Evolutionary conservation across 1,139 yeast species (phyloP).

Genomic region (Pichia sp.): DNA sequence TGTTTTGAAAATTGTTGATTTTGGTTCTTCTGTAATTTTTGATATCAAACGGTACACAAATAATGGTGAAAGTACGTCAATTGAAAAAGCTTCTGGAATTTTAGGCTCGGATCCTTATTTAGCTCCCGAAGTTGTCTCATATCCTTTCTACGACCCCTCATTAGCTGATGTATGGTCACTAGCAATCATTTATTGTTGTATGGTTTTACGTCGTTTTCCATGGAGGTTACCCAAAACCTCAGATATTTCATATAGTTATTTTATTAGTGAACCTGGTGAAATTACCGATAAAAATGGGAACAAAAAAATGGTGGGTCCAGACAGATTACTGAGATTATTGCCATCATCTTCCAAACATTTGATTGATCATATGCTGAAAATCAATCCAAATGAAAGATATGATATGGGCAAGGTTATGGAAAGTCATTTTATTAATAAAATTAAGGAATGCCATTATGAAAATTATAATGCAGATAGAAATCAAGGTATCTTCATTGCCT

Average conservation of each 20-base stretch:
- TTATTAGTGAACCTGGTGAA: conserved; percentile 20
- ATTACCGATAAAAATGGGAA: conserved; percentile 22
- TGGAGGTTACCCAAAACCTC: conserved; percentile 63
- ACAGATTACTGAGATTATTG: conserved; percentile 74
- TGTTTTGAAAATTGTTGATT: conserved; percentile 63
- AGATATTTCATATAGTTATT: conserved; percentile 35
- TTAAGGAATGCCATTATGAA: conserved; percentile 35
- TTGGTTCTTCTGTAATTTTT: conserved; percentile 69
- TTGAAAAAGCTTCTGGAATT: conserved; percentile 48
- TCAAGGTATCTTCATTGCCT: conserved; percentile 16
- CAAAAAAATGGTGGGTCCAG: conserved; percentile 57
- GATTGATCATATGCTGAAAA: conserved; percentile 62
- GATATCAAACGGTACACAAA: conserved; percentile 7
- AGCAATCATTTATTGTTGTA: conserved; percentile 71
- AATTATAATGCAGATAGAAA: conserved; percentile 11
- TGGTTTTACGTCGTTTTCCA: conserved; percentile 66
- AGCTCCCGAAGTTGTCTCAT: conserved; percentile 62
- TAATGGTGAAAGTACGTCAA: background rate
- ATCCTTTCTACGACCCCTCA: conserved; percentile 56
- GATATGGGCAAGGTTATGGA: conserved; percentile 56
- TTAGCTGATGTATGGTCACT: conserved; percentile 74
- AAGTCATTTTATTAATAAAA: conserved; percentile 68
- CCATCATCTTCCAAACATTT: conserved; percentile 84
- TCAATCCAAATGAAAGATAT: conserved; percentile 66
- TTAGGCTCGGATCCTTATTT: conserved; percentile 79